Evolutionary conservation across 768 basidiomycete species (phyloP).

Genomic region (Mycena sanguinolenta): DNA sequence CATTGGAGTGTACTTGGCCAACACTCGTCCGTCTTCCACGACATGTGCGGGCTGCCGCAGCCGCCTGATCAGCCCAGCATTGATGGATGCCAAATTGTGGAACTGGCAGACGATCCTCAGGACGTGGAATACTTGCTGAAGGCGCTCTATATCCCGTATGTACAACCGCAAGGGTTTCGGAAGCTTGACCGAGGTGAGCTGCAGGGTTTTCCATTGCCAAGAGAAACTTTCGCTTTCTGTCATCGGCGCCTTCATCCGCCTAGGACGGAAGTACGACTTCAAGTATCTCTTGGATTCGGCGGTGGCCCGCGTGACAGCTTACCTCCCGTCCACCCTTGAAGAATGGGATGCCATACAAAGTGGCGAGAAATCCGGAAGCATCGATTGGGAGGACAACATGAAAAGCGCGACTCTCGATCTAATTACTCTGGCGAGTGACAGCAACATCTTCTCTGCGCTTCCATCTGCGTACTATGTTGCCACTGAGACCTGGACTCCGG

Average conservation of each 20-base stretch:
- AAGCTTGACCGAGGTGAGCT: neutral
- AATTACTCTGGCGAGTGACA: too few relatives aligned
- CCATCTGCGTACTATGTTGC: too few relatives aligned
- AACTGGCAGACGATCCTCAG: neutral
- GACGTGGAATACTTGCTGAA: neutral
- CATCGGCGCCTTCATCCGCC: neutral
- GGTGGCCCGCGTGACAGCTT: neutral
- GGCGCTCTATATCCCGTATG: neutral
- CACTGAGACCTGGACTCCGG: too few relatives aligned
- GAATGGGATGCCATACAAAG: neutral
- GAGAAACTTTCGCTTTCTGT: neutral
- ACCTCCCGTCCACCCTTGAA: neutral
- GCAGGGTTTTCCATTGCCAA: neutral
- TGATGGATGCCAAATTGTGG: neutral
- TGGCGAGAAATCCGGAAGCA: neutral
- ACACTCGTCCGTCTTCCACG: neutral
- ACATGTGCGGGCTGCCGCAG: neutral
- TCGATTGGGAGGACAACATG: too few relatives aligned
- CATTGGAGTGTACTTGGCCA: neutral
- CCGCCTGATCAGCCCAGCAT: neutral
- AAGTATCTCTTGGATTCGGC: neutral
- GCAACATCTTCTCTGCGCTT: too few relatives aligned
- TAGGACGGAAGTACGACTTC: neutral
- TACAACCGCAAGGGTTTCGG: neutral
- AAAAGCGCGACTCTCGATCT: too few relatives aligned